phyloP scores from a whole-genome alignment of 768 basidiomycete genomes.

The Suillus sp. region DNA sequence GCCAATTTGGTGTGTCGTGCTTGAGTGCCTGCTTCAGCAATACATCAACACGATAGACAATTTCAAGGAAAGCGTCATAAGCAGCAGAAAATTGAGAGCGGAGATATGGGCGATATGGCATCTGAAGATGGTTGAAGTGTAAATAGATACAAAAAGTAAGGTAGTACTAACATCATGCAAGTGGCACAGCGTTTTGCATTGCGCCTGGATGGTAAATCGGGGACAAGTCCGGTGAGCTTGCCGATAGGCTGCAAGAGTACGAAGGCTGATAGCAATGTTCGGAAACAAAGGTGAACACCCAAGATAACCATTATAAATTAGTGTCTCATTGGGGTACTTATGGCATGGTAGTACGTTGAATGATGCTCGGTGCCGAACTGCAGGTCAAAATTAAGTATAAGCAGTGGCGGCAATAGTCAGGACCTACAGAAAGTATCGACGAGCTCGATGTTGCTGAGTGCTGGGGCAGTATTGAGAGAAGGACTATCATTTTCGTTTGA shows the following conservation, averaged over 20 bases:
- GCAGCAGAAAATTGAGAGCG: conserved; percentile 7
- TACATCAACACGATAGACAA: conserved; percentile 6
- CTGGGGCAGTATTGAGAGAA: not conserved
- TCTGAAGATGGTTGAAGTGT: not conserved
- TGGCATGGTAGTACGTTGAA: not conserved
- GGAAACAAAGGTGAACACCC: no score
- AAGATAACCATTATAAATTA: no score
- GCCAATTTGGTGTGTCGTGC: conserved; percentile 16
- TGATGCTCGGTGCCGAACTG: not conserved
- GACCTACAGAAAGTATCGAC: conserved; percentile 7
- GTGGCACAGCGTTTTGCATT: no score
- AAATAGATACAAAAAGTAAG: not conserved
- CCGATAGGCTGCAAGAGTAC: no score
- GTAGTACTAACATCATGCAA: no score
- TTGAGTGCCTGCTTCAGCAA: conserved; percentile 5
- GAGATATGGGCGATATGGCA: not conserved
- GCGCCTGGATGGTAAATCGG: no score
- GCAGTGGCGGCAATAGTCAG: not conserved
- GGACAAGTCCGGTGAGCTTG: no score
- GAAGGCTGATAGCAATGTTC: no score
- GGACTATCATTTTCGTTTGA: not conserved
- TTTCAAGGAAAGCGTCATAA: conserved; percentile 16
- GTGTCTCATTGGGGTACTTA: conserved; percentile 20
- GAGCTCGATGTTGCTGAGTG: not conserved
- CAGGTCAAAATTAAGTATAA: not conserved